Percentiles rank a stretch among this genome's conserved stretches.
phyloP scores from a whole-genome alignment of 768 basidiomycete genomes.

The Pisolithus sp. region DNA sequence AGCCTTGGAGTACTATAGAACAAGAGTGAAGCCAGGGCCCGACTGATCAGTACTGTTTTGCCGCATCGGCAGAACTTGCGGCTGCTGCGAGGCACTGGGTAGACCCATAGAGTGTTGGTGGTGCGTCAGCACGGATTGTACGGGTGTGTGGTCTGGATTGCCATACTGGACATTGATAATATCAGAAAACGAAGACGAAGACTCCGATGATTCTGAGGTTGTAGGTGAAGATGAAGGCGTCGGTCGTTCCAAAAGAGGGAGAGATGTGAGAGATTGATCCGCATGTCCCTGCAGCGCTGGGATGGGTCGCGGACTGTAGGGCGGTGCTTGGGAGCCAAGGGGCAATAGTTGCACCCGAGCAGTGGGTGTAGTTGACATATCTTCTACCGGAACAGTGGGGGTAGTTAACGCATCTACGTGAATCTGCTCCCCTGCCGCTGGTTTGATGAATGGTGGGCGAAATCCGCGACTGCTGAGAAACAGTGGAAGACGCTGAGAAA shows the following conservation, averaged over 20 bases:
- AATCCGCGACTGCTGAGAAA: too few species aligned
- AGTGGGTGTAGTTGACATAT: slow-evolving; percentile 12
- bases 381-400: too few species aligned
- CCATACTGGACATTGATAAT: neutral
- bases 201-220: neutral
- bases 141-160: neutral
- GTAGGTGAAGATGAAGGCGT: too few species aligned
- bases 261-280: neutral
- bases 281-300: neutral
- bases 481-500: too few species aligned
- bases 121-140: neutral
- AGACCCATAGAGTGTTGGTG: neutral
- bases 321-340: neutral
- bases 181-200: neutral
- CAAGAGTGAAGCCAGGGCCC: too few species aligned
- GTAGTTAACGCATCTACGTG: slow-evolving; percentile 8
- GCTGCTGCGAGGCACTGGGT: neutral
- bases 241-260: neutral
- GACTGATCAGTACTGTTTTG: neutral
- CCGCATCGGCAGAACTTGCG: neutral
- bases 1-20: neutral
- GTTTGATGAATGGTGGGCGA: too few species aligned
- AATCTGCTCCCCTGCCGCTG: too few species aligned
- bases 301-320: neutral
- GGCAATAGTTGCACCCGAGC: slow-evolving; percentile 4